Conservation (phyloP, 2,329 filamentous ascomycete genomes). For the Calonectria pauciramosa region DNA sequence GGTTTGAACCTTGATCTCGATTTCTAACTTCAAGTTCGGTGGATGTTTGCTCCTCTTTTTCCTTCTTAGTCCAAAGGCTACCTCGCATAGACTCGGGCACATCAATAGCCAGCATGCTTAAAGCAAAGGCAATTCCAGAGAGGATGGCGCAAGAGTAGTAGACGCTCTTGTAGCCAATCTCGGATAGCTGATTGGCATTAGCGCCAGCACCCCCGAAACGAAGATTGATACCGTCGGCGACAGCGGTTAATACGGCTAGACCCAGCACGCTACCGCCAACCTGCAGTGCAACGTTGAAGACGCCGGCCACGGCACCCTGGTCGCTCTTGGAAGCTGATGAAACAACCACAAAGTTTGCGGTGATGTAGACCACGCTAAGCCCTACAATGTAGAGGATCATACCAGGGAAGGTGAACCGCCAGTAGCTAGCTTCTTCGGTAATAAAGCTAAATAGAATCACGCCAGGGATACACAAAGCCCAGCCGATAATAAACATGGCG, state of each 20-base stretch:
- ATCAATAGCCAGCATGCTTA: constrained; percentile 1
- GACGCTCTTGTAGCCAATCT: background rate
- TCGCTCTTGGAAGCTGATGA: constrained; percentile 8
- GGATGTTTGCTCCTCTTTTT: background rate
- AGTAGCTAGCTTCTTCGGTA: background rate
- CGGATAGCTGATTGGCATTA: background rate
- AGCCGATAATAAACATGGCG: background rate
- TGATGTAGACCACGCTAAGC: constrained; percentile 7
- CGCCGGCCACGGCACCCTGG: constrained; percentile 2
- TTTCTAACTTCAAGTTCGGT: background rate
- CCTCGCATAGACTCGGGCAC: background rate
- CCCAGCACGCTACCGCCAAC: constrained; percentile 1
- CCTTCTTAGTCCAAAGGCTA: background rate
- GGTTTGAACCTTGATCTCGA: background rate
- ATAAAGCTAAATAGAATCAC: constrained; percentile 10
- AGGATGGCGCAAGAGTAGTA: constrained; percentile 1
- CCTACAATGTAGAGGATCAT: constrained; percentile 12
- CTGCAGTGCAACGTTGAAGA: constrained; percentile 10
- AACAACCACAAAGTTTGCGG: constrained; percentile 7
- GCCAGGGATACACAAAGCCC: background rate
- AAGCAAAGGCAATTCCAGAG: background rate
- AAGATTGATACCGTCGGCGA: background rate
- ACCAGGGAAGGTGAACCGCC: constrained; percentile 3
- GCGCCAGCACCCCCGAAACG: background rate
- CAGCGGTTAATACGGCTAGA: background rate